Percentiles rank a stretch among this genome's conserved stretches.
Evolutionary conservation across 2,329 filamentous ascomycete species (phyloP).

Genomic region (Dendrostoma leiphaemia): DNA sequence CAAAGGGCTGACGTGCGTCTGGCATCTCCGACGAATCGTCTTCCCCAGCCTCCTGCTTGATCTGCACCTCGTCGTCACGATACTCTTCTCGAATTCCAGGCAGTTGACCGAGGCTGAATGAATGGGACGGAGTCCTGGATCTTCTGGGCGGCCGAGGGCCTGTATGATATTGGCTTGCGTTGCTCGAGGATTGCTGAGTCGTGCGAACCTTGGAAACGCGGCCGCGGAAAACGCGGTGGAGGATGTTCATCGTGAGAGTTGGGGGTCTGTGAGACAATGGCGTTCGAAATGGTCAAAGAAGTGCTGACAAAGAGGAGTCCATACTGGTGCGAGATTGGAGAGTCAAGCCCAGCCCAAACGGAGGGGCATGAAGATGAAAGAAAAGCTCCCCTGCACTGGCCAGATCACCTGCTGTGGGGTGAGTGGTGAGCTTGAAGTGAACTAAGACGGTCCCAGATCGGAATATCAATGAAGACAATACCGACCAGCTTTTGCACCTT

Average conservation of each 20-base stretch:
- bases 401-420: no score
- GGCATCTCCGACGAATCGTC: neutral
- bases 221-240: neutral
- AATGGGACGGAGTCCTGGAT: neutral
- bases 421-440: no score
- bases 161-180: neutral
- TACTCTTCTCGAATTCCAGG: neutral
- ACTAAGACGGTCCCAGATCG: no score
- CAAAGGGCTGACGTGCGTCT: neutral
- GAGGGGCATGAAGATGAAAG: no score
- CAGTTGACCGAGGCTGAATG: neutral
- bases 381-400: no score
- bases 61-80: neutral
- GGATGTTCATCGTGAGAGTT: neutral
- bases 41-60: constrained; percentile 12
- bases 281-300: neutral
- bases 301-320: neutral
- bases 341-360: no score
- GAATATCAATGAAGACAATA: no score
- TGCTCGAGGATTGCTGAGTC: neutral
- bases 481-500: no score
- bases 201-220: constrained; percentile 7
- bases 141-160: neutral
- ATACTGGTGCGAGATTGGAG: no score
- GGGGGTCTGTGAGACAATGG: no score